Conservation (phyloP, 148 eudicot genomes). For the Silene latifolia region DNA sequence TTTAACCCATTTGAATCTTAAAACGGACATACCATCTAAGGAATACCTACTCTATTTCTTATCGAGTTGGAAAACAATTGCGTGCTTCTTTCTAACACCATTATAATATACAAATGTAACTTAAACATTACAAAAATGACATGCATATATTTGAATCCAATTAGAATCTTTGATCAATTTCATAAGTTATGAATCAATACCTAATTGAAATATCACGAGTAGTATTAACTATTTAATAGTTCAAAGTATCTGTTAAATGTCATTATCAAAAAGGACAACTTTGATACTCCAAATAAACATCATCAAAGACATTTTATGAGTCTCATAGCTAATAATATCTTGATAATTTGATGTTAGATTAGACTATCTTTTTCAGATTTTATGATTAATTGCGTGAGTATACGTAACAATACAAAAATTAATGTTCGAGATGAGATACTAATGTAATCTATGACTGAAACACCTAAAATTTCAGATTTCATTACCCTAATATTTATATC, state of each 20-base stretch:
- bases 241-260: not conserved
- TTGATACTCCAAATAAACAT: constrained; percentile 7
- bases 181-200: not conserved
- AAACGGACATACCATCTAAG: too few species aligned
- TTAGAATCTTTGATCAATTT: constrained; percentile 18
- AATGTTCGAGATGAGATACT: too few species aligned
- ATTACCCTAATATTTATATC: too few species aligned
- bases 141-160: constrained; percentile 9
- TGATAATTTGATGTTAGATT: too few species aligned
- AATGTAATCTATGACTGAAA: too few species aligned
- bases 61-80: constrained; percentile 25
- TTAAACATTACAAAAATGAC: constrained; percentile 7
- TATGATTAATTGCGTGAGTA: not conserved
- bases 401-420: too few species aligned
- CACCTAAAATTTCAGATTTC: too few species aligned
- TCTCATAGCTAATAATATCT: too few species aligned
- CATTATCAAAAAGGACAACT: constrained; percentile 2
- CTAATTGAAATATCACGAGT: not conserved
- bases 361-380: not conserved
- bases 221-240: not conserved
- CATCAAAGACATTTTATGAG: too few species aligned
- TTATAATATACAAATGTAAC: not conserved
- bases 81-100: constrained; percentile 16
- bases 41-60: too few species aligned
- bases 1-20: too few species aligned